Evolutionary conservation across 2,329 filamentous ascomycete species (phyloP).

Genomic region (Mariannaea elegans): DNA sequence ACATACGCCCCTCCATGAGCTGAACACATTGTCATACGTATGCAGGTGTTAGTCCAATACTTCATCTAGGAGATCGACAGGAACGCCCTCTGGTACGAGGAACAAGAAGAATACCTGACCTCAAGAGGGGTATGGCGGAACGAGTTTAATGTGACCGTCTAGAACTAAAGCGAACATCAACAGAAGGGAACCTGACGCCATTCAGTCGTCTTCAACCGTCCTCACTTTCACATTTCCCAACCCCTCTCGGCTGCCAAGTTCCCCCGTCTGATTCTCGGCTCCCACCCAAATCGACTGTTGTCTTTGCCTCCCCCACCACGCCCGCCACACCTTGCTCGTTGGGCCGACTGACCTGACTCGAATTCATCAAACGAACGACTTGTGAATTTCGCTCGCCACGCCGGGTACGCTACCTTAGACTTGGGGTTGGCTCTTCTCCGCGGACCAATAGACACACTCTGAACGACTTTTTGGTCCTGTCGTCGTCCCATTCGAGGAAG

Average conservation of each 20-base stretch:
- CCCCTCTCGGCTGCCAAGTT: not conserved
- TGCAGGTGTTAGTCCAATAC: not conserved
- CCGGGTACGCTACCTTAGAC: constrained; percentile 22
- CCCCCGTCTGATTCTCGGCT: constrained; percentile 7
- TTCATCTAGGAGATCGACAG: not conserved
- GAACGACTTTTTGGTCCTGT: not conserved
- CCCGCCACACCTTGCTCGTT: constrained; percentile 26
- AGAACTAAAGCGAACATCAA: not conserved
- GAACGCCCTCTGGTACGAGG: not conserved
- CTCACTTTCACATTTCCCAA: not conserved
- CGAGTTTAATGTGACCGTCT: too few species aligned
- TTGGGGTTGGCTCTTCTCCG: constrained; percentile 6
- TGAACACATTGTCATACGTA: not conserved
- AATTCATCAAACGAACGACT: constrained; percentile 25
- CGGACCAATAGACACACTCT: constrained; percentile 15
- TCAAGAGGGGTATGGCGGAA: not conserved
- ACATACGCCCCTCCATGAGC: not conserved
- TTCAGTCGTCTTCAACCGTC: not conserved
- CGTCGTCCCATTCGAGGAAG: constrained; percentile 4
- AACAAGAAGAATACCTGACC: not conserved
- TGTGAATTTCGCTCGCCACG: constrained; percentile 18
- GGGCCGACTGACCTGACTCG: constrained; percentile 37
- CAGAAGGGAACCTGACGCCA: constrained; percentile 3
- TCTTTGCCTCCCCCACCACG: constrained; percentile 14
- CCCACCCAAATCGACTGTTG: constrained; percentile 1